Evolutionary conservation across 805 yeast genomes (phyloP).

Genomic region (Brettanomyces bruxellensis): DNA sequence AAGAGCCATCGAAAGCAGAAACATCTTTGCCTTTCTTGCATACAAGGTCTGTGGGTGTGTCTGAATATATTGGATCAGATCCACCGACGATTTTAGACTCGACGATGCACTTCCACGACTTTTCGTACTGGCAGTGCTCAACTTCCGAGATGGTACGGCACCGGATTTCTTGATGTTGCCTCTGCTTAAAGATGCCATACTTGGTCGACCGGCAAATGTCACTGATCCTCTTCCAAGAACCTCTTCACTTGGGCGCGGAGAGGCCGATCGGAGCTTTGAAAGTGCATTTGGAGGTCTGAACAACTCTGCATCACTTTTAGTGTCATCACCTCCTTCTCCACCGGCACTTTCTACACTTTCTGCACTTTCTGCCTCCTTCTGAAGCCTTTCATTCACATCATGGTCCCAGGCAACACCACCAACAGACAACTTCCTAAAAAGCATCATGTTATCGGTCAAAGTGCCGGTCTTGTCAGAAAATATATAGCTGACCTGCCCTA

Average conservation of each 20-base stretch:
- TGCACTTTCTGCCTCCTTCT: slow-evolving; percentile 17
- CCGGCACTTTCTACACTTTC: slow-evolving; percentile 7
- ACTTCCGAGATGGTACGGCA: neutral
- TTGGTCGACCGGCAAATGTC: slow-evolving; percentile 42
- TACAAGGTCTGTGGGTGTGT: slow-evolving; percentile 59
- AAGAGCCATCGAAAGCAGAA: slow-evolving; percentile 70
- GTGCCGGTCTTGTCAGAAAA: slow-evolving; percentile 98
- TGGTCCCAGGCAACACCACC: slow-evolving; percentile 90
- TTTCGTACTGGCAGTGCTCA: slow-evolving; percentile 20
- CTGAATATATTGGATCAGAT: slow-evolving; percentile 63
- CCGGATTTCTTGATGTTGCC: neutral
- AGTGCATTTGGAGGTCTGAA: neutral
- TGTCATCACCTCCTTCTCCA: neutral
- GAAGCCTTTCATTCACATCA: slow-evolving; percentile 40
- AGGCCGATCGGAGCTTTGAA: neutral
- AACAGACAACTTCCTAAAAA: slow-evolving; percentile 80
- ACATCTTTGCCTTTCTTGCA: slow-evolving; percentile 67
- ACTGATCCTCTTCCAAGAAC: slow-evolving; percentile 11
- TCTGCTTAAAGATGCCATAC: slow-evolving; percentile 38
- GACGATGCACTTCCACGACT: slow-evolving; percentile 15
- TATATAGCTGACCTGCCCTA: slow-evolving; percentile 92
- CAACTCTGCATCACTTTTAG: neutral
- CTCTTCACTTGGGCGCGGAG: slow-evolving; percentile 1
- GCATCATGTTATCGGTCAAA: slow-evolving; percentile 87
- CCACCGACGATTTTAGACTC: slow-evolving; percentile 47